These are phyloP conservation scores for Lactarius trivialis DNA, from an alignment of 768 basidiomycete genomes.

Conservation along the genomic window DNA sequence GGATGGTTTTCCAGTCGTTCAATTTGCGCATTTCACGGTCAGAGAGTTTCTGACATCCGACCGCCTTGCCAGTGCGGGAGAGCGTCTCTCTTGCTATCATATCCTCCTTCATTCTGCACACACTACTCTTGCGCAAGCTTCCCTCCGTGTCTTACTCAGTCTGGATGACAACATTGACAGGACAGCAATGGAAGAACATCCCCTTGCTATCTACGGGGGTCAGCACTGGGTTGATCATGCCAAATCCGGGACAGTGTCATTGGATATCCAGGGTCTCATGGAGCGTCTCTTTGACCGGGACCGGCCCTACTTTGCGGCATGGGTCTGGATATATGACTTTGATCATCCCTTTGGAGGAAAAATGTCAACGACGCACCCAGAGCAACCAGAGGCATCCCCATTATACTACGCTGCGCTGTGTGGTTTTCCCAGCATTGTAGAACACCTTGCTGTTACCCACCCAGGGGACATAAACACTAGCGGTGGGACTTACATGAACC, in stretches of 20 bases:
- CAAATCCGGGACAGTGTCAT: neutral
- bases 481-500: neutral
- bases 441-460: neutral
- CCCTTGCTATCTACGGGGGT: conserved; percentile 6
- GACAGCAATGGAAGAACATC: neutral
- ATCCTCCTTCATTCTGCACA: neutral
- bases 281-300: neutral
- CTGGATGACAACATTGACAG: no score
- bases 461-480: neutral
- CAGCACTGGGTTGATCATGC: conserved; percentile 4
- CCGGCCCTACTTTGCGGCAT: neutral
- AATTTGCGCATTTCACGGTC: conserved; percentile 9
- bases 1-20: neutral
- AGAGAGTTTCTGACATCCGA: conserved; percentile 6
- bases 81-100: neutral
- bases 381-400: neutral
- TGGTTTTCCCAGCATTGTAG: neutral
- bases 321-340: conserved; percentile 9
- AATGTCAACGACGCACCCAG: neutral
- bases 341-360: neutral
- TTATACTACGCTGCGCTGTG: conserved; percentile 5
- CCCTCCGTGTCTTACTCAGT: conserved; percentile 1
- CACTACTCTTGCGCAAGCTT: neutral
- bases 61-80: neutral
- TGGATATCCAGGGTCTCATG: neutral